A percentile compares a stretch with the other conserved stretches of the same genome.
Conservation (phyloP, 495 filamentous ascomycete species). For the Tuber umbilicatum region DNA sequence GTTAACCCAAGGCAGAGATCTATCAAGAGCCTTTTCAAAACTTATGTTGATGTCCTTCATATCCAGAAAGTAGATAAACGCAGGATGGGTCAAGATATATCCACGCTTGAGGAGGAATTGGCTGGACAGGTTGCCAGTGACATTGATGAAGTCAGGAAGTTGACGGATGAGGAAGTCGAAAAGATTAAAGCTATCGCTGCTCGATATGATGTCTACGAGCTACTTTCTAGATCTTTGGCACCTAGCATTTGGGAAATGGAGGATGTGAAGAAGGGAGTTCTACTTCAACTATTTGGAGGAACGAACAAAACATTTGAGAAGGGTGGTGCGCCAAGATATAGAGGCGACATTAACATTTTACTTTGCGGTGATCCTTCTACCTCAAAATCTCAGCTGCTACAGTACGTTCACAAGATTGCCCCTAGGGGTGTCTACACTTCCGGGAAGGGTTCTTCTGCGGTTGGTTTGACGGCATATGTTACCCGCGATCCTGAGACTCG, state of each 20-base stretch:
- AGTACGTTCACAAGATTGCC: slow-evolving; percentile 96
- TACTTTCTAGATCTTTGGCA: slow-evolving; percentile 83
- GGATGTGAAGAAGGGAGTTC: slow-evolving; percentile 95
- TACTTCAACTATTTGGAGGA: slow-evolving; percentile 92
- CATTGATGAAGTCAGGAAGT: slow-evolving; percentile 72
- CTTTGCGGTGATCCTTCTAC: slow-evolving; percentile 97
- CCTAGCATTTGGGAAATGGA: slow-evolving; percentile 97
- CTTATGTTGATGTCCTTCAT: slow-evolving; percentile 90
- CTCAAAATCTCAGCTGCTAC: slow-evolving; percentile 95
- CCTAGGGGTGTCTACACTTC: slow-evolving; percentile 97
- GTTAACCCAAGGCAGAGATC: slow-evolving; percentile 87
- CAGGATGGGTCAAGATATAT: slow-evolving; percentile 82
- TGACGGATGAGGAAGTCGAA: slow-evolving; percentile 82
- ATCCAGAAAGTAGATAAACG: slow-evolving; percentile 95
- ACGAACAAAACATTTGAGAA: slow-evolving; percentile 99
- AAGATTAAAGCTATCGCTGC: slow-evolving; percentile 77
- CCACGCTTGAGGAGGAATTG: slow-evolving; percentile 81
- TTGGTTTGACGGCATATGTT: slow-evolving; percentile 97
- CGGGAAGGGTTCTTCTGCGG: slow-evolving; percentile 92
- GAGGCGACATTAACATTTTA: slow-evolving; percentile 95
- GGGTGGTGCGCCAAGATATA: slow-evolving; percentile 87
- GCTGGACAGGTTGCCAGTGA: slow-evolving; percentile 65
- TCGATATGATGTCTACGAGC: slow-evolving; percentile 84
- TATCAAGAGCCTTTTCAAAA: slow-evolving; percentile 94
- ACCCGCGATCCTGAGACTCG: slow-evolving; percentile 91